phyloP scores from a whole-genome alignment of 2,329 filamentous ascomycete genomes.

The Cyphellophora europaea region DNA sequence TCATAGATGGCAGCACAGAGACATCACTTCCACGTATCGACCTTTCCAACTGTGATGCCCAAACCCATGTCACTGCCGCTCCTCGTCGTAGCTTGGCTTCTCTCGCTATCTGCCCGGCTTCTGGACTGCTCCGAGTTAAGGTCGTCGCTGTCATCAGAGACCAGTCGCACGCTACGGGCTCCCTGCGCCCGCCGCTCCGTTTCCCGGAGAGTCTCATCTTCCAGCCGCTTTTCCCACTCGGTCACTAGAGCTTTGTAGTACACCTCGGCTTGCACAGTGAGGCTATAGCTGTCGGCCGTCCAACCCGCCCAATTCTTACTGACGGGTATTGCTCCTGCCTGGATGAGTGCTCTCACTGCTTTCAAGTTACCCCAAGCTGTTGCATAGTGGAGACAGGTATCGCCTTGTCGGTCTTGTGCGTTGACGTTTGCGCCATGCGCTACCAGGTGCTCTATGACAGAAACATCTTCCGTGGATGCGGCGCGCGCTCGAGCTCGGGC shows the following conservation, averaged over 20 bases:
- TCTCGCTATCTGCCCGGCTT: slow-evolving; percentile 10
- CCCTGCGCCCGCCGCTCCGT: slow-evolving; percentile 13
- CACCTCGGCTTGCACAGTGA: slow-evolving; percentile 73
- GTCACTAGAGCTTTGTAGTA: slow-evolving; percentile 70
- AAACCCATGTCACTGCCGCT: slow-evolving; percentile 11
- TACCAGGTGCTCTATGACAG: slow-evolving; percentile 21
- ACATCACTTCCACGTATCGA: too few relatives aligned
- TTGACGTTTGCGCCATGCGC: slow-evolving; percentile 32
- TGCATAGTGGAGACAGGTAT: slow-evolving; percentile 80
- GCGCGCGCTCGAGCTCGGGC: not conserved
- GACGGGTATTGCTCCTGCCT: slow-evolving; percentile 66
- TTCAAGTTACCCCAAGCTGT: slow-evolving; percentile 72
- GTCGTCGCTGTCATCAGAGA: slow-evolving; percentile 12
- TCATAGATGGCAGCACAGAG: too few relatives aligned
- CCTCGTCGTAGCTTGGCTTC: slow-evolving; percentile 7
- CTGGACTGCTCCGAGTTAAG: slow-evolving; percentile 11
- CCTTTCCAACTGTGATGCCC: slow-evolving; percentile 17
- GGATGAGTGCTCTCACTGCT: slow-evolving; percentile 65
- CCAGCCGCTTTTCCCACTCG: slow-evolving; percentile 57
- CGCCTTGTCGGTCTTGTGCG: slow-evolving; percentile 61
- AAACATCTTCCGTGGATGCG: slow-evolving; percentile 19
- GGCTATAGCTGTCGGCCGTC: slow-evolving; percentile 75
- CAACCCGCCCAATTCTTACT: slow-evolving; percentile 67
- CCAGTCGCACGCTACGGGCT: slow-evolving; percentile 13
- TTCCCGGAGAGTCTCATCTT: slow-evolving; percentile 24